A percentile compares a stretch with the other conserved stretches of the same genome.
Evolutionary conservation across 129 eudicot genomes (phyloP).

Genomic region (Tagetes erecta): DNA sequence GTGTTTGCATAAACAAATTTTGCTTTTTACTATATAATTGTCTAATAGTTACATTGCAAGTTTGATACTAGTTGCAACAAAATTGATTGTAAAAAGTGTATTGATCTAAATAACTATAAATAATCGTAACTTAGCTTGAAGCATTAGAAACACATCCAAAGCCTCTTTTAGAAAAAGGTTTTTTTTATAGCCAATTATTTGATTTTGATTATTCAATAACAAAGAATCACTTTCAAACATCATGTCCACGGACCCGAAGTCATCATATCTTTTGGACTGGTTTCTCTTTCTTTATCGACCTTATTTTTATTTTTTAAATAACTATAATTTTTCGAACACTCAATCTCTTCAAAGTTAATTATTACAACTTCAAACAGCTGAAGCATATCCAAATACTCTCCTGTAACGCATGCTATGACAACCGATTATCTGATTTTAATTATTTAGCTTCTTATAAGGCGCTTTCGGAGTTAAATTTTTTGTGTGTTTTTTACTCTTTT

Average conservation of each 20-base stretch:
- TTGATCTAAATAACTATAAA: background rate
- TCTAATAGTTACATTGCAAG: background rate
- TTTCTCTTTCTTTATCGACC: background rate
- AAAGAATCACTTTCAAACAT: background rate
- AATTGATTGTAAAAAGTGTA: background rate
- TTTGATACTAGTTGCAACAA: background rate
- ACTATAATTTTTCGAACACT: background rate
- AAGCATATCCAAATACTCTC: background rate
- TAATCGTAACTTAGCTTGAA: no score
- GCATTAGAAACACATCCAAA: background rate
- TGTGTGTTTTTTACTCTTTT: background rate
- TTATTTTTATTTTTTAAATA: background rate
- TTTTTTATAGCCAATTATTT: background rate
- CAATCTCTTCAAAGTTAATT: background rate
- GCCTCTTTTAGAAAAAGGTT: background rate
- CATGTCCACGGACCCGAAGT: background rate
- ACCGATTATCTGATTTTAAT: background rate
- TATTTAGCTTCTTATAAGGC: background rate
- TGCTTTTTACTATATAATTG: background rate
- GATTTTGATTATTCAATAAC: conserved; percentile 8
- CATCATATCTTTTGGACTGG: background rate
- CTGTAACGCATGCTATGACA: background rate
- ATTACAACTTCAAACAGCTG: background rate
- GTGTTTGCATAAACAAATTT: background rate
- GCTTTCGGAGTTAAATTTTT: background rate